Evolutionary conservation across 139 green algal species (phyloP).

Genomic region (Axilococcus clingmanii): DNA sequence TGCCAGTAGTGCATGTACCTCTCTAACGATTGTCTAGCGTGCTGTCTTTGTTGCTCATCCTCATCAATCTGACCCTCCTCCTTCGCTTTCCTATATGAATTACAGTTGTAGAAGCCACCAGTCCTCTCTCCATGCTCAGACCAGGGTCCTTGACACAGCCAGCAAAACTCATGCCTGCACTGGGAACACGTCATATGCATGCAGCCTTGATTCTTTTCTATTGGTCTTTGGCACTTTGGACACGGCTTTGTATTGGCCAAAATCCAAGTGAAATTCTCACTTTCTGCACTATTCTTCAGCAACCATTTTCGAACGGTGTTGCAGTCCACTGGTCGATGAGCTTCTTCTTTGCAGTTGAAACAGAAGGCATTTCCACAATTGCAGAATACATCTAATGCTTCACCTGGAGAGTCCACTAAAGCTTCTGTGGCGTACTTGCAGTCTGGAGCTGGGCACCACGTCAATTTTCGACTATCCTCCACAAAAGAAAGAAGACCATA

Average conservation of each 20-base stretch:
- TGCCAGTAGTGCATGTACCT: conserved; percentile 87
- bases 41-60: conserved; percentile 62
- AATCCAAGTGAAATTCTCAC: conserved; percentile 73
- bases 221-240: conserved; percentile 67
- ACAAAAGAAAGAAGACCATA: conserved; percentile 61
- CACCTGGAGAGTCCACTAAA: conserved; percentile 22
- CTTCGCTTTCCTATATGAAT: conserved; percentile 25
- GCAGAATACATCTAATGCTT: conserved; percentile 54
- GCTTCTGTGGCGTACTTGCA: conserved; percentile 66
- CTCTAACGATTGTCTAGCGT: conserved; percentile 79
- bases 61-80: conserved; percentile 78
- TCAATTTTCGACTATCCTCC: conserved; percentile 71
- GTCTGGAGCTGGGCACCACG: conserved; percentile 67
- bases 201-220: conserved; percentile 83
- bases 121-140: conserved; percentile 89
- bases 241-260: conserved; percentile 77
- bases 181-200: conserved; percentile 84
- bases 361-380: conserved; percentile 60
- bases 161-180: conserved; percentile 52
- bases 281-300: conserved; percentile 70
- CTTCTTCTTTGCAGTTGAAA: conserved; percentile 69
- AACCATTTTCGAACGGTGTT: conserved; percentile 46
- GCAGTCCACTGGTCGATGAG: conserved; percentile 68
- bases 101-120: conserved; percentile 80
- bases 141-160: conserved; percentile 73